Percentiles rank a stretch among this genome's conserved stretches.
Evolutionary conservation across 768 basidiomycete genomes (phyloP).

Genomic region (Termitomyces sp.): DNA sequence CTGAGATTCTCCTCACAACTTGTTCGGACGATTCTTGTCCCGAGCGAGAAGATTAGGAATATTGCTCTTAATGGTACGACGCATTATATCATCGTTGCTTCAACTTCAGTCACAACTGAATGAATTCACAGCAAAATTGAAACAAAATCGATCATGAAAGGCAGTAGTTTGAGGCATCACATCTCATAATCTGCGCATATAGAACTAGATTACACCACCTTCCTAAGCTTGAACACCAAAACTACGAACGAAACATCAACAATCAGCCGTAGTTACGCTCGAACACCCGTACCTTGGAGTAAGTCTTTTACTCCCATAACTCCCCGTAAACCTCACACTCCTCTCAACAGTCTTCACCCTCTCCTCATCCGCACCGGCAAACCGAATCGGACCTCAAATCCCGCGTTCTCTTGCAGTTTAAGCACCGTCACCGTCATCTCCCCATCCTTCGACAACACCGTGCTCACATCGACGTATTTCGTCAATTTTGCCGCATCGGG

Average conservation of each 20-base stretch:
- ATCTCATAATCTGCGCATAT: not conserved
- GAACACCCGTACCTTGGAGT: no score
- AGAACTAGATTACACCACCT: not conserved
- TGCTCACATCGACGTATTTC: constrained; percentile 49
- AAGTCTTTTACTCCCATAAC: no score
- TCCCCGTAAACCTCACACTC: constrained; percentile 32
- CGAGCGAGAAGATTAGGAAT: no score
- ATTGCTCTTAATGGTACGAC: no score
- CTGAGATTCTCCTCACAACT: no score
- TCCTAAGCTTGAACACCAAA: not conserved
- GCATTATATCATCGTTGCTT: no score
- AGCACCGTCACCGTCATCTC: constrained; percentile 52
- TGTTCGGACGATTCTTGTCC: no score
- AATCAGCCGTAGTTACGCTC: not conserved
- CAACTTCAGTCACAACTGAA: no score
- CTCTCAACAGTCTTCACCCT: constrained; percentile 33
- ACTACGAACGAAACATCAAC: not conserved
- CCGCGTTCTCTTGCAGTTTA: constrained; percentile 43
- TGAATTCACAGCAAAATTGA: no score
- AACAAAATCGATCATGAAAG: no score
- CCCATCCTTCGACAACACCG: constrained; percentile 32
- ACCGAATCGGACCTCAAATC: constrained; percentile 38
- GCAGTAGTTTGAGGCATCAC: no score
- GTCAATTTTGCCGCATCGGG: constrained; percentile 33
- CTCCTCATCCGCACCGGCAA: constrained; percentile 37